phyloP scores from a whole-genome alignment of 2,329 filamentous ascomycete genomes.

The Xylariales sp. region DNA sequence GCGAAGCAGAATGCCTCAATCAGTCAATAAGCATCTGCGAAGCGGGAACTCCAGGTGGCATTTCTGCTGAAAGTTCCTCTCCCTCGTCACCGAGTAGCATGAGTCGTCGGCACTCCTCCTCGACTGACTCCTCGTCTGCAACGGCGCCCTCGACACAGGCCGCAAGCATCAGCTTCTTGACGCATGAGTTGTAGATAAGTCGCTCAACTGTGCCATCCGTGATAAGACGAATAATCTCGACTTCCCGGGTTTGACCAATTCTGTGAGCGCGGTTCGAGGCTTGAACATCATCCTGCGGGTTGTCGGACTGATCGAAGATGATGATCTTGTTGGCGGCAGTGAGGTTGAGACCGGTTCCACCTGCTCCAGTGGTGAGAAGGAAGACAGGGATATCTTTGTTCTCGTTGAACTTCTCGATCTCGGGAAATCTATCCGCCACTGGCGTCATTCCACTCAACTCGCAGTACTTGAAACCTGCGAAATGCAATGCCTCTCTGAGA shows the following conservation, averaged over 20 bases:
- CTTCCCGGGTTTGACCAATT: constrained; percentile 83
- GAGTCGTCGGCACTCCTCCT: constrained; percentile 26
- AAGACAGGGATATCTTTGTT: constrained; percentile 80
- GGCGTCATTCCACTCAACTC: constrained; percentile 82
- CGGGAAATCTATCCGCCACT: constrained; percentile 76
- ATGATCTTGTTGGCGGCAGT: constrained; percentile 96
- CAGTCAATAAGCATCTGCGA: not conserved
- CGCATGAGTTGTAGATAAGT: constrained; percentile 83
- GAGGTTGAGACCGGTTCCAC: constrained; percentile 95
- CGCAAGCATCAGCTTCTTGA: constrained; percentile 90
- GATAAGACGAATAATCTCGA: constrained; percentile 85
- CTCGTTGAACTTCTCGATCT: constrained; percentile 82
- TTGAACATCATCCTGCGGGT: constrained; percentile 97
- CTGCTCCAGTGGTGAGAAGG: constrained; percentile 86
- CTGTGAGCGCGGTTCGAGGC: constrained; percentile 95
- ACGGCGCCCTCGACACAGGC: constrained; percentile 47
- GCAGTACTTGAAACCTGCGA: constrained; percentile 68
- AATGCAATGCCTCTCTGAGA: constrained; percentile 74
- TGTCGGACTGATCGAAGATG: constrained; percentile 96
- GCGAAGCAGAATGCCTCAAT: no score
- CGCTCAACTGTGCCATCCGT: constrained; percentile 83
- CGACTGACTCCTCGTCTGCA: constrained; percentile 37
- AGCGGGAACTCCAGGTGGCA: no score
- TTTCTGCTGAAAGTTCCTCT: no score
- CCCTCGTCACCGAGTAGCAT: constrained; percentile 22